Percentiles rank a stretch among this genome's conserved stretches.
Conservation (phyloP, 768 basidiomycete genomes). For the Cytidiella melzeri region DNA sequence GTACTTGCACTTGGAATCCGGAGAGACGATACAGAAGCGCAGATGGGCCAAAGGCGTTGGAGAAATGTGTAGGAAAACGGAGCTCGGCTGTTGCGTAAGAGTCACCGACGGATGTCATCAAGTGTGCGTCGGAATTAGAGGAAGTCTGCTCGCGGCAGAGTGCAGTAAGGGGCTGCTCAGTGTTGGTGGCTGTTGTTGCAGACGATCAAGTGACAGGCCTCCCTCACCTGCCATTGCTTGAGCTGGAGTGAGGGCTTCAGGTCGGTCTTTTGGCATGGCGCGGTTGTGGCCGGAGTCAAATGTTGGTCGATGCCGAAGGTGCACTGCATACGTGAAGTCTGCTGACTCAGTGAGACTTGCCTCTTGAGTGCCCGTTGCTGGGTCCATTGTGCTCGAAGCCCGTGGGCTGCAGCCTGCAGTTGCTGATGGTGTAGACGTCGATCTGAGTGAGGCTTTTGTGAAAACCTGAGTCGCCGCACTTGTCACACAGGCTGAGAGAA, state of each 20-base stretch:
- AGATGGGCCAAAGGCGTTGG: slow-evolving; percentile 69
- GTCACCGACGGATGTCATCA: slow-evolving; percentile 16
- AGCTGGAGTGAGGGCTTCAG: slow-evolving; percentile 61
- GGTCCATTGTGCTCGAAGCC: slow-evolving; percentile 75
- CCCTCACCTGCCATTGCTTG: slow-evolving; percentile 33
- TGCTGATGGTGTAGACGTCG: no score
- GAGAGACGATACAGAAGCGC: slow-evolving; percentile 67
- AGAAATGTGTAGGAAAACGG: slow-evolving; percentile 70
- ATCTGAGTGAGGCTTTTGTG: no score
- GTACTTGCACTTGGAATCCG: slow-evolving; percentile 42
- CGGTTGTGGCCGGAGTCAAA: slow-evolving; percentile 34
- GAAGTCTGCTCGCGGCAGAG: slow-evolving; percentile 25
- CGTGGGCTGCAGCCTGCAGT: slow-evolving; percentile 79
- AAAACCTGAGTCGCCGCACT: no score
- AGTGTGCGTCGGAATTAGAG: slow-evolving; percentile 13
- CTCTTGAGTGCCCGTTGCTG: slow-evolving; percentile 76
- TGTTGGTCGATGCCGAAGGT: slow-evolving; percentile 82
- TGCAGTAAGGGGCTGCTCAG: slow-evolving; percentile 32
- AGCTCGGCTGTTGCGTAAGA: slow-evolving; percentile 35
- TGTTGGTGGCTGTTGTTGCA: slow-evolving; percentile 22
- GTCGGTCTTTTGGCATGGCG: slow-evolving; percentile 57
- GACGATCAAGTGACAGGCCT: slow-evolving; percentile 35
- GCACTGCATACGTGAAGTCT: slow-evolving; percentile 86
- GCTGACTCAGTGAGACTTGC: slow-evolving; percentile 57
- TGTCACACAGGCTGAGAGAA: no score